Percentiles rank a stretch among this genome's conserved stretches.
These are phyloP conservation scores for Graphiopsis chlorocephala DNA, from an alignment of 2,329 filamentous ascomycete genomes.

Conservation along the genomic window DNA sequence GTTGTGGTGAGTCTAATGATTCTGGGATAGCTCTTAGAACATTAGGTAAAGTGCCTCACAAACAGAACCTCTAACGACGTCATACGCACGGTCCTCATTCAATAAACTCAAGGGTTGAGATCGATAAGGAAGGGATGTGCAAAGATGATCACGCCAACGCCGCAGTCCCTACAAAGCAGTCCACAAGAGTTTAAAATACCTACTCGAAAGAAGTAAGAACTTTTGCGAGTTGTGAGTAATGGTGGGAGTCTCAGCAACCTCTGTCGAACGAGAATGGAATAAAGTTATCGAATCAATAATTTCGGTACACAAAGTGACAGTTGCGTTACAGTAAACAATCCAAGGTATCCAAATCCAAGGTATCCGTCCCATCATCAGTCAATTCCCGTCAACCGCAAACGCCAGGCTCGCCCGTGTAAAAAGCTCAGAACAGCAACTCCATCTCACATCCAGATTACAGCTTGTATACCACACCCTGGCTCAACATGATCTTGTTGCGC, in stretches of 20 bases:
- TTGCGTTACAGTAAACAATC: not conserved
- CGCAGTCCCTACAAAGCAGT: not conserved
- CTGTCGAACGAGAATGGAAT: no score
- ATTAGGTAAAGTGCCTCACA: not conserved
- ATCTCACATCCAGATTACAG: conserved; percentile 27
- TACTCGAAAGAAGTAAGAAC: no score
- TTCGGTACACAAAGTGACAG: not conserved
- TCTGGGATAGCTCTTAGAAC: no score
- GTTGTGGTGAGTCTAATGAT: not conserved
- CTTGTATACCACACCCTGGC: conserved; percentile 51
- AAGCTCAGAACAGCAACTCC: not conserved
- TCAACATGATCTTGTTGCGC: conserved; percentile 81
- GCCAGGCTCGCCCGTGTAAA: not conserved
- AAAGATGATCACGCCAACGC: not conserved
- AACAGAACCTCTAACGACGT: conserved; percentile 1
- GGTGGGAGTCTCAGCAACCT: no score
- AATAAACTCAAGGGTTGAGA: not conserved
- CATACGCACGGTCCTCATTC: conserved; percentile 5
- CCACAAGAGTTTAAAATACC: not conserved
- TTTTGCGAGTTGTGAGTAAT: no score
- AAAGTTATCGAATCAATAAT: not conserved
- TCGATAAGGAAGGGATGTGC: not conserved
- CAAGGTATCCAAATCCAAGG: not conserved
- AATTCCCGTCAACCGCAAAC: not conserved
- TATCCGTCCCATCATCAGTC: conserved; percentile 1